Evolutionary conservation across 768 basidiomycete genomes (phyloP).

Genomic region (Mycena crocata): DNA sequence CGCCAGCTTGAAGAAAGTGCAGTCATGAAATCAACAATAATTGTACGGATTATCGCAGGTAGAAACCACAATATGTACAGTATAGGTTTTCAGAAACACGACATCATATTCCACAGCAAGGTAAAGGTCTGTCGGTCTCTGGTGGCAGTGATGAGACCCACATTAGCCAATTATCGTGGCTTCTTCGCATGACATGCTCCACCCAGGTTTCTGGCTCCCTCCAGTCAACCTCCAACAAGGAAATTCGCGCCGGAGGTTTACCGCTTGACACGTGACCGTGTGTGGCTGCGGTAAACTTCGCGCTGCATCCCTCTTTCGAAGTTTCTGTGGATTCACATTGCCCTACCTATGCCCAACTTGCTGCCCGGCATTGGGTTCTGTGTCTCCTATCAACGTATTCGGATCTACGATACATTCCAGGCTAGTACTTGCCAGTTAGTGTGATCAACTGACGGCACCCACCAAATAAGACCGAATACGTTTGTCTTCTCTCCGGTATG

Average conservation of each 20-base stretch:
- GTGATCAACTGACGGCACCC: neutral
- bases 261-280: neutral
- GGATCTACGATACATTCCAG: neutral
- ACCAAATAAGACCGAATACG: too few species aligned
- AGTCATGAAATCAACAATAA: constrained; percentile 16
- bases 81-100: neutral
- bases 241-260: too few species aligned
- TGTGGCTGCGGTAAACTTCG: neutral
- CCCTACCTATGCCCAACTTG: neutral
- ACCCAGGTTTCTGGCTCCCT: too few species aligned
- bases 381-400: neutral
- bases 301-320: neutral
- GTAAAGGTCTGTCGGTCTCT: too few species aligned
- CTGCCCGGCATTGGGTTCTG: neutral
- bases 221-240: too few species aligned
- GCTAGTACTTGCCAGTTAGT: neutral
- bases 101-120: neutral
- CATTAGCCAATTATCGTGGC: too few species aligned
- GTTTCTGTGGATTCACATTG: too few species aligned
- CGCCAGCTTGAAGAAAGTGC: constrained; percentile 41
- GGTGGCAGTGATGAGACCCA: too few species aligned
- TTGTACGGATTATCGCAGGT: too few species aligned
- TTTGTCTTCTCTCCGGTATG: neutral
- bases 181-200: too few species aligned
- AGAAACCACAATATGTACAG: constrained; percentile 14